A percentile compares a stretch with the other conserved stretches of the same genome.
phyloP scores from a whole-genome alignment of 169 alveolate genomes.

The Perkinsus marinus region DNA sequence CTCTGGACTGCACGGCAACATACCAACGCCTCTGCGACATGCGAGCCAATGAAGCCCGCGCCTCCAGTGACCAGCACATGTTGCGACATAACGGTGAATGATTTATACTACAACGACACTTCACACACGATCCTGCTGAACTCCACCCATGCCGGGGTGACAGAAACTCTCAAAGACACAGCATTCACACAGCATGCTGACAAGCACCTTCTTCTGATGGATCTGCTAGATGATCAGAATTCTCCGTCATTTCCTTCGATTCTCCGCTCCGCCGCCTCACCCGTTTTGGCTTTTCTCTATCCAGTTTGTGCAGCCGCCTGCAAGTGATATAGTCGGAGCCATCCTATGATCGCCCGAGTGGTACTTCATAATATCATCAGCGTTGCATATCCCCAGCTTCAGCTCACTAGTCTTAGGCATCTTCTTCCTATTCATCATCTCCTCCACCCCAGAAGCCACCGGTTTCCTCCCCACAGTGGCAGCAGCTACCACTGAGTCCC shows the following conservation, averaged over 20 bases:
- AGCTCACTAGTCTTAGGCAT: constrained; percentile 26
- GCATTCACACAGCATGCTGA: neutral
- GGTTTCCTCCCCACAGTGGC: constrained; percentile 28
- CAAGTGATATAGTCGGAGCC: neutral
- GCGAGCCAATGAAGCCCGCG: constrained; percentile 27
- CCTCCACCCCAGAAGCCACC: constrained; percentile 13
- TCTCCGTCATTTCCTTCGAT: neutral
- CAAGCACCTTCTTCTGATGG: neutral
- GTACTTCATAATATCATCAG: constrained; percentile 2
- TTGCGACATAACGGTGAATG: neutral
- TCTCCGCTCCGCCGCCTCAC: neutral
- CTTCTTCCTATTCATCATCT: constrained; percentile 1
- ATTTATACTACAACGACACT: neutral
- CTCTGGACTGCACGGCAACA: neutral
- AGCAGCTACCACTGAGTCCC: constrained; percentile 13
- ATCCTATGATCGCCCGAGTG: neutral
- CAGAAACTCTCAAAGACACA: neutral
- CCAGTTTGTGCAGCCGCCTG: neutral
- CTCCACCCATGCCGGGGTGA: neutral
- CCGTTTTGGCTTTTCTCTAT: neutral
- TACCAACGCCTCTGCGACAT: neutral
- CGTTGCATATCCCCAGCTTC: constrained; percentile 17
- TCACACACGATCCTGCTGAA: neutral
- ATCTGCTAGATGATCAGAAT: neutral
- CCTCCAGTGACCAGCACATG: constrained; percentile 28